A percentile compares a stretch with the other conserved stretches of the same genome.
Evolutionary conservation across 805 yeast species (phyloP).

Genomic region (Starmerella ratchasimensis): DNA sequence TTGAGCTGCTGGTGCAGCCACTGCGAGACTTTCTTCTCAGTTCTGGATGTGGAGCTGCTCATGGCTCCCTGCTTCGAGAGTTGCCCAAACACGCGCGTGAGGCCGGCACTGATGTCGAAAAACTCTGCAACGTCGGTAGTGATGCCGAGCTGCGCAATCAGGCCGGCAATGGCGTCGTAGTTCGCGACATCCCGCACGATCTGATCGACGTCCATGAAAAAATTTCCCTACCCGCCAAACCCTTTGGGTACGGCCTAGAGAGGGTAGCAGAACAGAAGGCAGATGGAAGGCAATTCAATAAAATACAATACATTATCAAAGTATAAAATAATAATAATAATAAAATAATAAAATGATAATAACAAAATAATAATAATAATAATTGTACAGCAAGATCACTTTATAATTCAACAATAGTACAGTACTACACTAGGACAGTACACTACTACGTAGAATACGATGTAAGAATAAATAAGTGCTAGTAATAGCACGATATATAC

Average conservation of each 20-base stretch:
- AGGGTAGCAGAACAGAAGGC: no score
- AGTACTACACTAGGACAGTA: no score
- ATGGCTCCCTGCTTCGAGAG: constrained; percentile 34
- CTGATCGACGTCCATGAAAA: constrained; percentile 10
- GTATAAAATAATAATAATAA: no score
- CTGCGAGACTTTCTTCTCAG: constrained; percentile 42
- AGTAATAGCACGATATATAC: no score
- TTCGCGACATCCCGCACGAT: constrained; percentile 21
- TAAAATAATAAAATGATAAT: no score
- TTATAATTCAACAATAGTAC: no score
- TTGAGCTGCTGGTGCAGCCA: constrained; percentile 18
- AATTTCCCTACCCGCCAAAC: not conserved
- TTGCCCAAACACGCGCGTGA: constrained; percentile 38
- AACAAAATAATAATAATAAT: no score
- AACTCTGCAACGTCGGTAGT: constrained; percentile 18
- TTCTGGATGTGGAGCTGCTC: constrained; percentile 37
- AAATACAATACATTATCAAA: no score
- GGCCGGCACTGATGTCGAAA: constrained; percentile 23
- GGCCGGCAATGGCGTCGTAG: constrained; percentile 40
- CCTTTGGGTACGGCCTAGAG: not conserved
- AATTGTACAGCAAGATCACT: no score
- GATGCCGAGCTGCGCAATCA: constrained; percentile 32
- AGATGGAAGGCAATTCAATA: no score
- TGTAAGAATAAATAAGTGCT: no score
- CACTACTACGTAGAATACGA: no score